Evolutionary conservation across 768 basidiomycete genomes (phyloP).

Genomic region (Albatrellus ellisii): DNA sequence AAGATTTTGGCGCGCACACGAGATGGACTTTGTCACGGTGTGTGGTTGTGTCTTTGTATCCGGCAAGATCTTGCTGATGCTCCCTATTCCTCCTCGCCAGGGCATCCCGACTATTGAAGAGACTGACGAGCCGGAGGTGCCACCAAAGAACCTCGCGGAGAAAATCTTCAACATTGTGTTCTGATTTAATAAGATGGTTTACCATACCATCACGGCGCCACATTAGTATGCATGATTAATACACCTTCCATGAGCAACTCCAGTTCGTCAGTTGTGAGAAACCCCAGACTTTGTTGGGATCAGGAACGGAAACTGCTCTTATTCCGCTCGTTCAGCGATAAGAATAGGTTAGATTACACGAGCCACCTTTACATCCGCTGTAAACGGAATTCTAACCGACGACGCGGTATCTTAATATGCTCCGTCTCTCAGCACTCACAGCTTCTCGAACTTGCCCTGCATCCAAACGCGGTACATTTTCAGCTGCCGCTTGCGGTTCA

Average conservation of each 20-base stretch:
- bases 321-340: too few species aligned
- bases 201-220: too few species aligned
- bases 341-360: too few species aligned
- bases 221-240: too few species aligned
- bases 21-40: slow-evolving; percentile 66
- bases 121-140: slow-evolving; percentile 41
- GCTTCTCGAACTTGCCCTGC: slow-evolving; percentile 71
- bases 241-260: too few species aligned
- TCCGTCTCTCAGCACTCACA: background rate
- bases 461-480: slow-evolving; percentile 98
- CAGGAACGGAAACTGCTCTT: too few species aligned
- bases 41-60: slow-evolving; percentile 12
- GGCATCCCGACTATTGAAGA: slow-evolving; percentile 60
- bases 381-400: too few species aligned
- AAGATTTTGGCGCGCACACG: slow-evolving; percentile 38
- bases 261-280: too few species aligned
- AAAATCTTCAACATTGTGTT: slow-evolving; percentile 40
- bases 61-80: background rate
- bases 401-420: too few species aligned
- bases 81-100: slow-evolving; percentile 18
- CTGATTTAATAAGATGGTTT: too few species aligned
- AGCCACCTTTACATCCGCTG: too few species aligned
- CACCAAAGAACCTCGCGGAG: slow-evolving; percentile 36
- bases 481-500: slow-evolving; percentile 87
- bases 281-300: too few species aligned